Evolutionary conservation across 352 stramenopile genomes (phyloP).

Genomic region (Globisporangium cylindrosporum): DNA sequence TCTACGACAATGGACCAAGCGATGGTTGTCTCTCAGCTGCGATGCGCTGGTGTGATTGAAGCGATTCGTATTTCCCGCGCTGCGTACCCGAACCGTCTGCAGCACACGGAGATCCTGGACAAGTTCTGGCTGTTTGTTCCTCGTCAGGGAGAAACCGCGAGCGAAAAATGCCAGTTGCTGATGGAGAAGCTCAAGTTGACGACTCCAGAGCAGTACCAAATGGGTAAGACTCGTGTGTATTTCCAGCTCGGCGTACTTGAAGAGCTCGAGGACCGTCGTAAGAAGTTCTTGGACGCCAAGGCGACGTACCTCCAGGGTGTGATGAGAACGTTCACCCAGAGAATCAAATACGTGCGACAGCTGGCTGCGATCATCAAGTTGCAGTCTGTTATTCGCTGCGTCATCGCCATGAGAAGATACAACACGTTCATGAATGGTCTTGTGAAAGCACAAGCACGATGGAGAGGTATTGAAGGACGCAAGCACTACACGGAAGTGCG

Average conservation of each 20-base stretch:
- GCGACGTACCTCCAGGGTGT: conserved; percentile 73
- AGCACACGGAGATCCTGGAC: conserved; percentile 83
- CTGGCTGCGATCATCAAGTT: conserved; percentile 80
- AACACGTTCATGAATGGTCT: conserved; percentile 77
- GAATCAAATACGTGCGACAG: conserved; percentile 76
- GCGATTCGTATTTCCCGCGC: conserved; percentile 97
- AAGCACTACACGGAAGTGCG: conserved; percentile 70
- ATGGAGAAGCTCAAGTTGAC: conserved; percentile 80
- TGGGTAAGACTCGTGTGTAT: conserved; percentile 87
- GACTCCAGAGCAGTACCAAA: conserved; percentile 79
- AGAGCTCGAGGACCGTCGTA: conserved; percentile 81
- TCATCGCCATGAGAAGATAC: conserved; percentile 82
- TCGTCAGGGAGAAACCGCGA: conserved; percentile 43
- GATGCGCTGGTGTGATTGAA: conserved; percentile 98
- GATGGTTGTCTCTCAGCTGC: conserved; percentile 95
- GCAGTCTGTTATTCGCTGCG: conserved; percentile 77
- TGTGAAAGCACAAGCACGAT: conserved; percentile 57
- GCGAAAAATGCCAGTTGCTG: conserved; percentile 69
- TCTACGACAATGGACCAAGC: conserved; percentile 85
- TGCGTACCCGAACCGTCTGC: conserved; percentile 97
- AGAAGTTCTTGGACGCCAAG: conserved; percentile 84
- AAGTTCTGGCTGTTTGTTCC: conserved; percentile 86
- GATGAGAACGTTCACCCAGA: conserved; percentile 74
- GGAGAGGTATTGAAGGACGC: conserved; percentile 67
- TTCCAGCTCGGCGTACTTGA: conserved; percentile 84